Conservation (phyloP, 495 filamentous ascomycete genomes). For the Podospora pseudoanserina region DNA sequence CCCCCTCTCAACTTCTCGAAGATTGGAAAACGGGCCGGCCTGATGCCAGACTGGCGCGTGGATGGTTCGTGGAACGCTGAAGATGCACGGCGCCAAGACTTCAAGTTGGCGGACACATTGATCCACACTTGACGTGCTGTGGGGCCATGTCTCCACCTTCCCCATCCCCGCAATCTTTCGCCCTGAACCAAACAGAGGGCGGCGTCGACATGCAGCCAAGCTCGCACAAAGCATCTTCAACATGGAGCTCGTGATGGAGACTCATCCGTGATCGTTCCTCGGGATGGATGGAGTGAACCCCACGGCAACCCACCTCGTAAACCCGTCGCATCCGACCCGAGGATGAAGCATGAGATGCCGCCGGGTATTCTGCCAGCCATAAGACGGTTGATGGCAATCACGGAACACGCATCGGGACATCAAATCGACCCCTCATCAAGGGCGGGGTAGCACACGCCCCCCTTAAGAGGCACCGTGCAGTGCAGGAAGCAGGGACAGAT, state of each 20-base stretch:
- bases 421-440: neutral
- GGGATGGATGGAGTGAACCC: slow-evolving; percentile 3
- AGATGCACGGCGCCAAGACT: neutral
- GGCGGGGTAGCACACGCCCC: neutral
- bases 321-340: slow-evolving; percentile 4
- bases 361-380: slow-evolving; percentile 1
- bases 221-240: neutral
- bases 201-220: neutral
- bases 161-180: neutral
- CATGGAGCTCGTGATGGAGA: neutral
- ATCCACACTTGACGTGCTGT: neutral
- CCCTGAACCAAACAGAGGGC: neutral
- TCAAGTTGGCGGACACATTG: neutral
- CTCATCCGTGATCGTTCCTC: neutral
- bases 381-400: neutral
- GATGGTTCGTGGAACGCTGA: neutral
- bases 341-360: neutral
- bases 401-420: neutral
- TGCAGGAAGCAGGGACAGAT: neutral
- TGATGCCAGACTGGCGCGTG: neutral
- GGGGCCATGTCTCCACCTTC: neutral
- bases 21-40: neutral
- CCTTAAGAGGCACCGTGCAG: neutral
- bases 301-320: neutral
- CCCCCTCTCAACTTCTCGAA: neutral